Evolutionary conservation across 106 monocot species (phyloP), one percentile per base, ranked within the genome.

Genomic region (Acorus gramineus): DNA sequence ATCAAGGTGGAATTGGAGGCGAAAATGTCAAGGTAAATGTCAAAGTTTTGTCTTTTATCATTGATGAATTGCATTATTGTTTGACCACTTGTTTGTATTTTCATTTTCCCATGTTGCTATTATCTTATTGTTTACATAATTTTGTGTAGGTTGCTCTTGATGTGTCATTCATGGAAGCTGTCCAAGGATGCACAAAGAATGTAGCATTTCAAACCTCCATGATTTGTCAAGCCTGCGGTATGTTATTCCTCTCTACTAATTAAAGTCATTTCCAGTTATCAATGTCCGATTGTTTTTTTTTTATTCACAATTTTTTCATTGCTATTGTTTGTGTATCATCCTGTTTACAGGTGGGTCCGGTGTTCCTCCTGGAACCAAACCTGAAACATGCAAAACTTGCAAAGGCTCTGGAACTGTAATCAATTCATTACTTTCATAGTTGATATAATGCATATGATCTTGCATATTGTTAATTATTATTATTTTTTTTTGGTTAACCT

Each of bases 401-500:
- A 81, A 73, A 79, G 98, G 98, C 60, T 82, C 85, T 50, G 98
- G 98, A 77, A 77, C 73, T 79, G 98, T 98, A 8, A 72, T 82
- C 70, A 9, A 43, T 50, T 49, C 8, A 56, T 68, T 9, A 28
- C 28, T 28, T 28, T 28, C 28, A 28, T 28, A 28, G 28, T 28
- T 28, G 28, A 28, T 28, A 28, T 28, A 28, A 28, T 28, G 28
- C 28, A 28, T 28, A 28, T 28, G 28, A 28, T 28, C 0, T 28
- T 0, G 28, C 28, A 28, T 28, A 28, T 28, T 28, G 28, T 28
- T 28, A 28, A 28, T 28, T 28, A 28, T 28, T 28, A 0, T 28
- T 56, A 5, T 7, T 7, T 13, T 10, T 44, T 42, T 65, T n/a
- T 45, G 11, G 11, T 64, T 56, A 11, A 14, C 3, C 11, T 50